phyloP scores from a whole-genome alignment of 2,329 filamentous ascomycete species.

The Nemania sp. region DNA sequence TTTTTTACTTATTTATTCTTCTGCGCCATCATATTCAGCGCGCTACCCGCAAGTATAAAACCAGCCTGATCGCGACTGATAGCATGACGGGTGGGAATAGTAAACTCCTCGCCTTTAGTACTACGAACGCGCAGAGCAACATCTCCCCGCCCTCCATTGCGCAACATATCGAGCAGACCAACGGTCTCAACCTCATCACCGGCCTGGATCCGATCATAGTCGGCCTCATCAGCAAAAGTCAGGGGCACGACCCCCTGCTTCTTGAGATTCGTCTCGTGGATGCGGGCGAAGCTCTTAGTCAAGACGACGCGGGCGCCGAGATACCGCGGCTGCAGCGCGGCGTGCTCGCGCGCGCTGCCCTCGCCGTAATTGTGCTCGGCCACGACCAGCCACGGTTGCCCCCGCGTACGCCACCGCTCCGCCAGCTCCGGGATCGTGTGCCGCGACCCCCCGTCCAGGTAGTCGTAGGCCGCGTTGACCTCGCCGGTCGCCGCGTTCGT shows the following conservation, averaged over 20 bases:
- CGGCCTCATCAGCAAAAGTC: conserved; percentile 83
- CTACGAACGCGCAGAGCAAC: conserved; percentile 70
- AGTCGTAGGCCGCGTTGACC: conserved; percentile 93
- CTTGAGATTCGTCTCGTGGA: conserved; percentile 95
- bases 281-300: conserved; percentile 84
- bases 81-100: conserved; percentile 82
- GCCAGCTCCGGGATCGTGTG: conserved; percentile 87
- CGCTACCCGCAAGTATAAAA: conserved; percentile 92
- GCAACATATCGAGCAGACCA: conserved; percentile 81
- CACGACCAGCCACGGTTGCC: conserved; percentile 86
- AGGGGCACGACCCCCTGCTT: conserved; percentile 96
- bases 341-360: conserved; percentile 86
- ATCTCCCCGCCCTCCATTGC: conserved; percentile 74
- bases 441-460: conserved; percentile 67
- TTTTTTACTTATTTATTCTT: not conserved
- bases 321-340: conserved; percentile 87
- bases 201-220: conserved; percentile 82
- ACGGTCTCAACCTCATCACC: conserved; percentile 83
- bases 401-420: conserved; percentile 75
- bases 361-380: conserved; percentile 98
- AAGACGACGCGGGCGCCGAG: conserved; percentile 83
- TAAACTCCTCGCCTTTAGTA: conserved; percentile 63
- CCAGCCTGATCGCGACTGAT: conserved; percentile 87
- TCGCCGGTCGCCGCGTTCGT: conserved; percentile 90
- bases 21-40: too few relatives aligned